Conservation (phyloP, 495 filamentous ascomycete species). For the Neurospora sublineolata region DNA sequence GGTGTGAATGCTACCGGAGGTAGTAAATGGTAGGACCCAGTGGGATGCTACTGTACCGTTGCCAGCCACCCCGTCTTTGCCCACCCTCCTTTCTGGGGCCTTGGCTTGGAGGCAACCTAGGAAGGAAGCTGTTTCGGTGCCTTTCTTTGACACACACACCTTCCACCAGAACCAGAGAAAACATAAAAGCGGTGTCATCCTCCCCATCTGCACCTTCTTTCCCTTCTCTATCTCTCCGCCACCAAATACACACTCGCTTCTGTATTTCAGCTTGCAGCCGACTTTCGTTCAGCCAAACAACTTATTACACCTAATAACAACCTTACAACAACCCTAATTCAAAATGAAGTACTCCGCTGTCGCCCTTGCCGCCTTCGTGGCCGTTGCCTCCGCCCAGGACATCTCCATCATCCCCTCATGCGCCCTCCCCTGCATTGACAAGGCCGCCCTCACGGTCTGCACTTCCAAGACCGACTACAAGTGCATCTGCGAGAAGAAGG, state of each 20-base stretch:
- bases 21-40: background rate
- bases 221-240: background rate
- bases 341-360: conserved; percentile 32
- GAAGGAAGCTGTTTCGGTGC: background rate
- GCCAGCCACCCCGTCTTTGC: background rate
- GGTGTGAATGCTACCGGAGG: background rate
- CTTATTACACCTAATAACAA: background rate
- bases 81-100: background rate
- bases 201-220: background rate
- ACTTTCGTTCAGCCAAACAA: background rate
- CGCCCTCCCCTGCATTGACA: conserved; percentile 27
- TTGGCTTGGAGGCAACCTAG: background rate
- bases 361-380: conserved; percentile 24
- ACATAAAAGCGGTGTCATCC: background rate
- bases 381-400: conserved; percentile 25
- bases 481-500: conserved; percentile 33
- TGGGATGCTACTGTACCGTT: background rate
- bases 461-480: conserved; percentile 28
- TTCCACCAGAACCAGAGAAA: background rate
- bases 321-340: background rate
- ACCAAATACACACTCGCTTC: background rate
- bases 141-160: background rate
- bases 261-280: background rate
- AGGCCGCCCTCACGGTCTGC: conserved; percentile 20
- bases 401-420: conserved; percentile 29